Percentiles rank a stretch among this genome's conserved stretches.
Conservation (phyloP, 176 grass and related monocot species). For the Musa beccarii region DNA sequence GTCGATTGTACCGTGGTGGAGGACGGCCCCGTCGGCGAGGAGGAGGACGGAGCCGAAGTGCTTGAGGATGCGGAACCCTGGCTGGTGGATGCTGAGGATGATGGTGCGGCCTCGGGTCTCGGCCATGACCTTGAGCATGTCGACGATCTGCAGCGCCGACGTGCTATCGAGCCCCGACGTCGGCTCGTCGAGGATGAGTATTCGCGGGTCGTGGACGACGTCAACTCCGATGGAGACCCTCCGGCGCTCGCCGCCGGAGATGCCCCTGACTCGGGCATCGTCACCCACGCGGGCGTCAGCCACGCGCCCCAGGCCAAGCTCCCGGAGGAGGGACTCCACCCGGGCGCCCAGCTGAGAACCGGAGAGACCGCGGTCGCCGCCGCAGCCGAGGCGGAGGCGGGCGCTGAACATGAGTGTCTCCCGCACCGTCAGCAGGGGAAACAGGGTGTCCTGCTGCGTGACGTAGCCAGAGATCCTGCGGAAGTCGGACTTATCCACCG, state of each 20-base stretch:
- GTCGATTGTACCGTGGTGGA: slow-evolving; percentile 58
- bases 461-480: slow-evolving; percentile 46
- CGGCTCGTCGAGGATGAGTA: slow-evolving; percentile 67
- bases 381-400: slow-evolving; percentile 39
- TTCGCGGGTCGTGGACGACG: slow-evolving; percentile 45
- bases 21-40: slow-evolving; percentile 47
- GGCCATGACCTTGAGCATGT: slow-evolving; percentile 45
- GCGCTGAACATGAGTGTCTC: slow-evolving; percentile 61
- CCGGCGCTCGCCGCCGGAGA: slow-evolving; percentile 63
- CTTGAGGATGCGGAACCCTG: slow-evolving; percentile 49
- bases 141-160: slow-evolving; percentile 57
- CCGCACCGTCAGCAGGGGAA: slow-evolving; percentile 56
- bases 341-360: slow-evolving; percentile 10
- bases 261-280: slow-evolving; percentile 25
- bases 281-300: slow-evolving; percentile 29
- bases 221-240: slow-evolving; percentile 72
- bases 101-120: slow-evolving; percentile 38
- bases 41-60: slow-evolving; percentile 55
- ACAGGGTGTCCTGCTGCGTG: slow-evolving; percentile 58
- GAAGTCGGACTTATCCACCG: slow-evolving; percentile 30
- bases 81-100: slow-evolving; percentile 76
- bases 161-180: slow-evolving; percentile 75
- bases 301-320: slow-evolving; percentile 39
- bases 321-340: slow-evolving; percentile 41
- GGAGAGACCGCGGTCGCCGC: not conserved